These are phyloP conservation scores for Sinapis alba DNA, from an alignment of 441 rosid genomes.

Conservation along the genomic window DNA sequence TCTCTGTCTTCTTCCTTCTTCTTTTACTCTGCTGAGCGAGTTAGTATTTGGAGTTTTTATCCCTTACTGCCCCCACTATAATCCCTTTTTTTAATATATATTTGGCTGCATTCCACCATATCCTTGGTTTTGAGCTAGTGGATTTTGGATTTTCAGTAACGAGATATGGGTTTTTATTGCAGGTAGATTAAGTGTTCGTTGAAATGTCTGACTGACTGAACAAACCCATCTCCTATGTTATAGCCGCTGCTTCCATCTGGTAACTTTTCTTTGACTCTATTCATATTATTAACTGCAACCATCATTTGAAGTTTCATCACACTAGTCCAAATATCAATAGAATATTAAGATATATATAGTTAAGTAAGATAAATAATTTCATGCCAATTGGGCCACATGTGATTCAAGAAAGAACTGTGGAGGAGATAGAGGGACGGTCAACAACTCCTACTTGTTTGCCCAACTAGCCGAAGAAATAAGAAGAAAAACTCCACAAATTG, in stretches of 20 bases:
- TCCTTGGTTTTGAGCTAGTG: slow-evolving; percentile 9
- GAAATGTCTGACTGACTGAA: slow-evolving; percentile 21
- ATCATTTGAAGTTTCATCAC: not conserved
- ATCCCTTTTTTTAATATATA: not conserved
- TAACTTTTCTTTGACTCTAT: slow-evolving; percentile 34
- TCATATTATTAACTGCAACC: not conserved
- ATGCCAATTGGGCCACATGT: slow-evolving; percentile 25
- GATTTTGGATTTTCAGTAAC: slow-evolving; percentile 27
- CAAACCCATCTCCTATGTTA: slow-evolving; percentile 11
- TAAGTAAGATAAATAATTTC: not conserved
- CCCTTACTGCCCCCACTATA: not conserved
- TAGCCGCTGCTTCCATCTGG: slow-evolving; percentile 13
- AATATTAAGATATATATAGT: not conserved
- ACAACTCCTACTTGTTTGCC: slow-evolving; percentile 72
- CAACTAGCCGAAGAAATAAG: slow-evolving; percentile 51
- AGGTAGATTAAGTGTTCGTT: slow-evolving; percentile 14
- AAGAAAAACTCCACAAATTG: not conserved
- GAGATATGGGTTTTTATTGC: slow-evolving; percentile 23
- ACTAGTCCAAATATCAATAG: not conserved
- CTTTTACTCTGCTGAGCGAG: slow-evolving; percentile 18
- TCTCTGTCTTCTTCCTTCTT: slow-evolving; percentile 21
- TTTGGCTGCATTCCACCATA: slow-evolving; percentile 26
- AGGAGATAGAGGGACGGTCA: slow-evolving; percentile 56
- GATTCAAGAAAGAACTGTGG: slow-evolving; percentile 31
- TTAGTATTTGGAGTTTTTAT: slow-evolving; percentile 35